These are phyloP conservation scores for Fusarium metavorans DNA, from an alignment of 2,329 filamentous ascomycete species.

Conservation along the genomic window DNA sequence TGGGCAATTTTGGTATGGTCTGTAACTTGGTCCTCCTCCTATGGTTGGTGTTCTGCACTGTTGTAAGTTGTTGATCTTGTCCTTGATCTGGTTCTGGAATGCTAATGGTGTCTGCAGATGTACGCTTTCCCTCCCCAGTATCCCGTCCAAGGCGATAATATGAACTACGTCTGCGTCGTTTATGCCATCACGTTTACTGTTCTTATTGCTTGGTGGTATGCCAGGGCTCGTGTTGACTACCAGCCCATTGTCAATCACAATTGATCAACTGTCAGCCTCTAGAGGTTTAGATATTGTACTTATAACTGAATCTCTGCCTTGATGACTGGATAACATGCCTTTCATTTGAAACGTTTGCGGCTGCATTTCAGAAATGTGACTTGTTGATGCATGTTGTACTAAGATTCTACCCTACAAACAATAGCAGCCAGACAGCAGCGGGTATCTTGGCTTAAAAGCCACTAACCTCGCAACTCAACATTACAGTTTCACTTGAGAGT, in stretches of 20 bases:
- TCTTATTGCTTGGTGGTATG: not conserved
- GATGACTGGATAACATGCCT: not conserved
- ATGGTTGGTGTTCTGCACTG: not conserved
- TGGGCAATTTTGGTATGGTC: not conserved
- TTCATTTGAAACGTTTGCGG: accelerated
- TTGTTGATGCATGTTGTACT: no score
- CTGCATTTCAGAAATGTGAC: no score
- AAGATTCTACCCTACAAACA: no score
- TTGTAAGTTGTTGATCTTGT: not conserved
- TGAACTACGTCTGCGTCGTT: not conserved
- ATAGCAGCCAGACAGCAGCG: no score
- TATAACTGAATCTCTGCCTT: not conserved
- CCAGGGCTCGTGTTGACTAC: not conserved
- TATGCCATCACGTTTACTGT: not conserved
- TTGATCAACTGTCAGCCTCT: not conserved
- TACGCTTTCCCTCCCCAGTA: not conserved
- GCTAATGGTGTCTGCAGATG: not conserved
- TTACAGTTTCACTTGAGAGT: no score
- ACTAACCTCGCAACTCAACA: no score
- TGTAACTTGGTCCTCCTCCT: not conserved
- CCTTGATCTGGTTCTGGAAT: not conserved
- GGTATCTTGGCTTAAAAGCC: no score
- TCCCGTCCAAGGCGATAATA: not conserved
- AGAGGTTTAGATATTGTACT: not conserved
- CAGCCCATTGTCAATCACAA: not conserved